These are phyloP conservation scores for Podosphaera fusca DNA, from an alignment of 2,329 filamentous ascomycete genomes.

Conservation along the genomic window DNA sequence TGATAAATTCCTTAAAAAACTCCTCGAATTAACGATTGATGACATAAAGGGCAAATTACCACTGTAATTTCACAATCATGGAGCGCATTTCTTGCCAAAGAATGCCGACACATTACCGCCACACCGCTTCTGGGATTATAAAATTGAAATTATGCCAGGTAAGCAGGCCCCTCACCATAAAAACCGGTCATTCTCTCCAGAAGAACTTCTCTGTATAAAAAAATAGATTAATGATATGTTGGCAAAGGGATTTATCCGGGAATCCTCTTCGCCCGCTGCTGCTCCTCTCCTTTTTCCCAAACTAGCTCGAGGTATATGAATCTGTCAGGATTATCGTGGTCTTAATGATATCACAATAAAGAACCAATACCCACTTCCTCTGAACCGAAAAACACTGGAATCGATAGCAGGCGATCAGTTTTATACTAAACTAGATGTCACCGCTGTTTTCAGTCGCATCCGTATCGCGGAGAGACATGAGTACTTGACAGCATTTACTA, in stretches of 20 bases:
- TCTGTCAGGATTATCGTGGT: neutral
- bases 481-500: neutral
- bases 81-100: neutral
- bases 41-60: neutral
- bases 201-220: neutral
- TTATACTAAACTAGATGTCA: neutral
- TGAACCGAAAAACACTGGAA: neutral
- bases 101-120: neutral
- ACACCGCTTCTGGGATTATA: neutral
- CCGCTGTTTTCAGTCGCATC: neutral
- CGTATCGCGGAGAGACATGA: neutral
- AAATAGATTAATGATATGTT: neutral
- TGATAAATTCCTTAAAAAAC: no score
- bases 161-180: no score
- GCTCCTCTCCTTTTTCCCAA: neutral
- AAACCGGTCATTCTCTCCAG: no score
- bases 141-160: no score
- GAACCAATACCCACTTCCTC: neutral
- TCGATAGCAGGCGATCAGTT: neutral
- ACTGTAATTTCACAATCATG: neutral
- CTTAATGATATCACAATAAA: neutral
- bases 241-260: neutral
- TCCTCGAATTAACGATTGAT: neutral
- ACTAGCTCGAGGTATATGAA: neutral
- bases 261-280: neutral